Conservation (phyloP, 2,329 filamentous ascomycete species). For the Nannizziopsis barbatae region DNA sequence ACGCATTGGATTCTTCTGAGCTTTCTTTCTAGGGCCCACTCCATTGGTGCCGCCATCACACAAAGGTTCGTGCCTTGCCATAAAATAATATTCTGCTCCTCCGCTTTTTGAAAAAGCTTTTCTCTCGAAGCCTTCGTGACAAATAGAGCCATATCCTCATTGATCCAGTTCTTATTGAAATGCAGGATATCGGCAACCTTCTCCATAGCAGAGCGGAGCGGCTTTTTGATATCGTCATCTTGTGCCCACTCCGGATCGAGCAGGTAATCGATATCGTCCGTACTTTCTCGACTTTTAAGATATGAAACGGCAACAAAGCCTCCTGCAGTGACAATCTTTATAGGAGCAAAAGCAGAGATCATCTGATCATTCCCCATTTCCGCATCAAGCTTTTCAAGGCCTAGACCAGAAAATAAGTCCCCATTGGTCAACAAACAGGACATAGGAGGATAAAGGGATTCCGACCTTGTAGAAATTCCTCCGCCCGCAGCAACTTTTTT, state of each 20-base stretch:
- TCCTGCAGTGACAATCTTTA: constrained; percentile 23
- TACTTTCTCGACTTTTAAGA: constrained; percentile 24
- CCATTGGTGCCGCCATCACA: constrained; percentile 25
- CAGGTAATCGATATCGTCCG: constrained; percentile 26
- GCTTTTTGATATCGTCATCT: constrained; percentile 24
- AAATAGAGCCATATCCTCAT: constrained; percentile 26
- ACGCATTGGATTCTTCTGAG: constrained; percentile 23
- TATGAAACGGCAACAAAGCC: constrained; percentile 25
- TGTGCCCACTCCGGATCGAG: constrained; percentile 25
- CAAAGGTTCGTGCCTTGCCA: constrained; percentile 22
- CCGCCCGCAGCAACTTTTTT: constrained; percentile 6
- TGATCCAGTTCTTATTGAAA: constrained; percentile 23
- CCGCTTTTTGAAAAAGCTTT: constrained; percentile 22
- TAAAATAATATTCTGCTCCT: constrained; percentile 25
- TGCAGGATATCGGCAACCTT: constrained; percentile 19
- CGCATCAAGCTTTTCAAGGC: constrained; percentile 23
- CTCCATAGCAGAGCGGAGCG: constrained; percentile 21
- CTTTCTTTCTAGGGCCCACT: constrained; percentile 30
- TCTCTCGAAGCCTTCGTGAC: constrained; percentile 20
- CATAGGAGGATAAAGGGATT: neutral
- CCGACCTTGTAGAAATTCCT: constrained; percentile 10
- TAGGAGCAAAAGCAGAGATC: constrained; percentile 26
- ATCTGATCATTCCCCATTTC: constrained; percentile 24
- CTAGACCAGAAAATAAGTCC: constrained; percentile 11
- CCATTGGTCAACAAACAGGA: neutral